Evolutionary conservation across 495 filamentous ascomycete species (phyloP), one percentile per base, ranked within the genome.

Genomic region (Cenococcum geophilum): DNA sequence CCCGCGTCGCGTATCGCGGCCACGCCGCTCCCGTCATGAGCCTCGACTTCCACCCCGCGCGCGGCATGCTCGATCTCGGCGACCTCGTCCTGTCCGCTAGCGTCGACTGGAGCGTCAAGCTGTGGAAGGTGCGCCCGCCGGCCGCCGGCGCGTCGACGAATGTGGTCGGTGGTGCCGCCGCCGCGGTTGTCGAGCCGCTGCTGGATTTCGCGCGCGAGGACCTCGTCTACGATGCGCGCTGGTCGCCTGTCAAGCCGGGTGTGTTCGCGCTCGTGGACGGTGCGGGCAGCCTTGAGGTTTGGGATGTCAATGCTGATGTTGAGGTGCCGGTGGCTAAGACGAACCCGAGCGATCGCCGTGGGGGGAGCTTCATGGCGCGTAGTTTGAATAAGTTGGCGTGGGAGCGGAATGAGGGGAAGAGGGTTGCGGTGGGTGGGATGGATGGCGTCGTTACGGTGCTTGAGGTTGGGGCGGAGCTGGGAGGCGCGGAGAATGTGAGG

Each of bases 21-120:
- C 93, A 99, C 67, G 82, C 88, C 43, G 93, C 91, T 8, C 93
- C 93, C 10, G 90, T 99, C 68, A 97, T 96, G 89, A 91, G 88
- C 14, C 85, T 96, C 21, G 85, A 91, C 69, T 99, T 96, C 77
- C 93, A 99, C 68, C 95, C 93, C 0, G 87, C 89, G 4, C 84
- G 87, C 8, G 93, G 93, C 9, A 87, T 88, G 2, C 84, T 97
- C 43, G 95, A 99, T 72, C 84, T 99, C n/a, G 91, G 92, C 27
- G 95, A 99, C 63, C 78, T 99, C 2, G 87, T 97, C 48, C 80
- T 99, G 35, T 89, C 85, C 22, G 84, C 86, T 12, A 88, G 85
- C 47, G 77, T 97, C 12, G 93, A 99, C 77, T 99, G 93, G 93
- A 92, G 85, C 68, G 91, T 96, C 60, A 96, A 95, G 74, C 78